Conservation (phyloP, 2,329 filamentous ascomycete genomes). For the Colletotrichum lupini region DNA sequence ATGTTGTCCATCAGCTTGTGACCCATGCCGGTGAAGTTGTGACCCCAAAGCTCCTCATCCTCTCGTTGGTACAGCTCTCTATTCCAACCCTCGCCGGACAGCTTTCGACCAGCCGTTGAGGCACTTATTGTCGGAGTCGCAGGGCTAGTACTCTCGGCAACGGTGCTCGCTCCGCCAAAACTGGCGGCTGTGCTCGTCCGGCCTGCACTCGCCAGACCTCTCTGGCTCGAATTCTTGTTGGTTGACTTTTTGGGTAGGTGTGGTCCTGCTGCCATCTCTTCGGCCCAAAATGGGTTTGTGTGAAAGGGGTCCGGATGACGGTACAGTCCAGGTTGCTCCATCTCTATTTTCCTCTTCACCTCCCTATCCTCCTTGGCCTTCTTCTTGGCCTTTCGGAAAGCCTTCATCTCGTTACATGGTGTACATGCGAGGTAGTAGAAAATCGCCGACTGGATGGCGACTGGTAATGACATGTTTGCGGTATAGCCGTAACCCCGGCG, state of each 20-base stretch:
- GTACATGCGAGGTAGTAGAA: slow-evolving; percentile 84
- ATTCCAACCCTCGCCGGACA: slow-evolving; percentile 75
- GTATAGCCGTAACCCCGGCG: slow-evolving; percentile 28
- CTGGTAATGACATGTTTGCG: slow-evolving; percentile 57
- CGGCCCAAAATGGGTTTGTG: slow-evolving; percentile 89
- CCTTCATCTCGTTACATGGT: slow-evolving; percentile 78
- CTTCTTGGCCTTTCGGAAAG: slow-evolving; percentile 76
- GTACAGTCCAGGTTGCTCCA: slow-evolving; percentile 79
- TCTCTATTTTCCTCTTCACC: slow-evolving; percentile 72
- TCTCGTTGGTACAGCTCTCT: slow-evolving; percentile 84
- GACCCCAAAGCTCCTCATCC: slow-evolving; percentile 88
- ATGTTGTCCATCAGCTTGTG: slow-evolving; percentile 69
- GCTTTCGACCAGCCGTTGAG: slow-evolving; percentile 60
- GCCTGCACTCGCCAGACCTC: slow-evolving; percentile 62
- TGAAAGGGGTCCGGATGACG: slow-evolving; percentile 84
- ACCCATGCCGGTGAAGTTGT: slow-evolving; percentile 64
- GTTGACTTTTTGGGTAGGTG: slow-evolving; percentile 72
- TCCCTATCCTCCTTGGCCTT: slow-evolving; percentile 76
- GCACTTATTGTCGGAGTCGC: slow-evolving; percentile 56
- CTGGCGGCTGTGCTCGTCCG: slow-evolving; percentile 63
- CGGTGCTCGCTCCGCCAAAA: slow-evolving; percentile 50
- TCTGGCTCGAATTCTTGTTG: slow-evolving; percentile 69
- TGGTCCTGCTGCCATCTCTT: slow-evolving; percentile 87
- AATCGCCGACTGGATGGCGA: slow-evolving; percentile 78
- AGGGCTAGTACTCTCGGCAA: slow-evolving; percentile 46